Evolutionary conservation across 164 flowering plant species (phyloP), one percentile per base, ranked within the genome.

Genomic region (Vitis rotundifolia): DNA sequence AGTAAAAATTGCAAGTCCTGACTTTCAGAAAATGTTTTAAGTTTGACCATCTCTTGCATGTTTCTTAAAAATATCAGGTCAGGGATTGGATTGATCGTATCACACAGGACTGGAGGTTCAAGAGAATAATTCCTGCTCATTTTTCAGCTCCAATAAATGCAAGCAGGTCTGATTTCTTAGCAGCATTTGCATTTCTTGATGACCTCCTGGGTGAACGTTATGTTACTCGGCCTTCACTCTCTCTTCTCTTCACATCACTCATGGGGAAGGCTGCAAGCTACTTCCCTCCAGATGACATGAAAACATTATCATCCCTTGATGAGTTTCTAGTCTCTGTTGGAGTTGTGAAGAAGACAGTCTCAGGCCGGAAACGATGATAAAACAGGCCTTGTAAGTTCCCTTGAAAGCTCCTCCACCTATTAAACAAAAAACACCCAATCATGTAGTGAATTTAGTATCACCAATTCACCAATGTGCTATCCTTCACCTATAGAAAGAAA

Each of bases 211-310:
- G 86, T 19, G 93, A 89, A 63, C 85, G 86, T 0, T 90, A 90
- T 49, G 80, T 85, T 11, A 83, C 89, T 22, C 80, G 89, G 16
- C 93, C 97, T 57, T 90, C 95, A 8, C 77, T 91, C 10, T 79
- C 93, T 44, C 88, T 89, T 67, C 84, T 93, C 70, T 87, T 95
- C 67, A 67, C 94, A 63, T 90, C 87, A 57, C 75, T 91, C 49
- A 72, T 91, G 93, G 97, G 99, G 37, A 95, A 88, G 74, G 94
- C 97, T 53, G 95, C 92, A 26, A 91, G 97, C 71, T 95, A 93
- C 77, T 95, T 93, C 76, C 98, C 98, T 37, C 99, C 93, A 0
- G 99, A 95, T 80, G 99, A 91, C 73, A 91, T 93, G 99, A 95
- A 83, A 80, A 95, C 97, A 37, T 72, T 93, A 67, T 95, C 99